A percentile compares a stretch with the other conserved stretches of the same genome.
Conservation (phyloP, 2,329 filamentous ascomycete genomes). For the Venturia carpophila region DNA sequence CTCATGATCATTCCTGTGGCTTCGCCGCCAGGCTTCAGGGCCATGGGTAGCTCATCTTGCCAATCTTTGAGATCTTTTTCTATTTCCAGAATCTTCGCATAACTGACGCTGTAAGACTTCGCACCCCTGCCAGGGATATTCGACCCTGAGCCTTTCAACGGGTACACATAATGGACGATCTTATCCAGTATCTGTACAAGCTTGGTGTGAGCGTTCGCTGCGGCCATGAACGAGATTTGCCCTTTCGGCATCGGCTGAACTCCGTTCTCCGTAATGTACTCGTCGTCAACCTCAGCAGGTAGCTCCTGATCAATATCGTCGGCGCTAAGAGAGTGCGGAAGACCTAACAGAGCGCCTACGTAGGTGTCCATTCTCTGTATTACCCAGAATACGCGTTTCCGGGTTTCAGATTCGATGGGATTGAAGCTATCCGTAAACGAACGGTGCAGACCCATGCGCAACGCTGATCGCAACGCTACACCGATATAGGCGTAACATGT, state of each 20-base stretch:
- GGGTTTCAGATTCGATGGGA: slow-evolving; percentile 41
- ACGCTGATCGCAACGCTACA: slow-evolving; percentile 42
- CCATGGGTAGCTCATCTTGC: slow-evolving; percentile 61
- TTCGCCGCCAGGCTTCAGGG: slow-evolving; percentile 72
- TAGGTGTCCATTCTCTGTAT: slow-evolving; percentile 46
- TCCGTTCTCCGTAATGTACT: slow-evolving; percentile 42
- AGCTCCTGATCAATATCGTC: slow-evolving; percentile 44
- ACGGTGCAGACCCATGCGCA: slow-evolving; percentile 46
- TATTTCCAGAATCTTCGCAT: slow-evolving; percentile 56
- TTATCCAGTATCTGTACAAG: slow-evolving; percentile 52
- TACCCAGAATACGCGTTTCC: slow-evolving; percentile 46
- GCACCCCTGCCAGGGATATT: slow-evolving; percentile 25
- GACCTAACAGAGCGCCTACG: slow-evolving; percentile 43
- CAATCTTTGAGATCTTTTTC: slow-evolving; percentile 55
- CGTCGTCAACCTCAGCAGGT: slow-evolving; percentile 42
- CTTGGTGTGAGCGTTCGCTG: slow-evolving; percentile 52
- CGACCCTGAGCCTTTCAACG: slow-evolving; percentile 44
- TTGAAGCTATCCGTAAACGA: slow-evolving; percentile 40
- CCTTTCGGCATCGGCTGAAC: slow-evolving; percentile 49
- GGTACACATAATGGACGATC: slow-evolving; percentile 57
- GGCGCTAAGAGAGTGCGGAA: slow-evolving; percentile 42
- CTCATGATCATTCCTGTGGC: slow-evolving; percentile 66
- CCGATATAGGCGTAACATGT: slow-evolving; percentile 48
- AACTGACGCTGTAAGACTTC: slow-evolving; percentile 54
- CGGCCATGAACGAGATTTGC: slow-evolving; percentile 49